A percentile compares a stretch with the other conserved stretches of the same genome.
phyloP scores from a whole-genome alignment of 2,329 filamentous ascomycete genomes.

The Cladosporium austrohemisphaericum region DNA sequence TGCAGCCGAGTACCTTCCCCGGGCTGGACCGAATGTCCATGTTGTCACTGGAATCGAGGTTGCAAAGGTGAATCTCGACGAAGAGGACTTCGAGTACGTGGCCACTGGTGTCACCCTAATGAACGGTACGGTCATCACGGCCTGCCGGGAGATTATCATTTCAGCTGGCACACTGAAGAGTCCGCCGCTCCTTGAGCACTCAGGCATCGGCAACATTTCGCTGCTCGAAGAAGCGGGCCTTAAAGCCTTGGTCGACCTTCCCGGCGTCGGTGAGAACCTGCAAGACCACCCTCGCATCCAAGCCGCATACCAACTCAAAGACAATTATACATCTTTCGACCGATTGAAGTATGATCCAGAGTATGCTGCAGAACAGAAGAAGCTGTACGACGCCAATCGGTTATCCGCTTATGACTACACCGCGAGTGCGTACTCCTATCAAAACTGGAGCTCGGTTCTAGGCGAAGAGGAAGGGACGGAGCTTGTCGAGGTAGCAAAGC shows the following conservation, averaged over 20 bases:
- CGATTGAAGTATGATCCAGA: slow-evolving; percentile 19
- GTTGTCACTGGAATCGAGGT: too few relatives aligned
- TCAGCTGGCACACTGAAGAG: slow-evolving; percentile 56
- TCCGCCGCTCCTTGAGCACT: slow-evolving; percentile 59
- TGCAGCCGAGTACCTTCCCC: too few relatives aligned
- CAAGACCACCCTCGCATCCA: slow-evolving; percentile 28
- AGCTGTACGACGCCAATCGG: slow-evolving; percentile 33
- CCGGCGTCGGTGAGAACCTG: slow-evolving; percentile 53
- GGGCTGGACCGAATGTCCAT: slow-evolving; percentile 50
- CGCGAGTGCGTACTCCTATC: slow-evolving; percentile 38
- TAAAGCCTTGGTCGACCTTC: slow-evolving; percentile 44
- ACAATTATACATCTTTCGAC: too few relatives aligned
- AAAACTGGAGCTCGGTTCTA: too few relatives aligned
- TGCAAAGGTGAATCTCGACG: too few relatives aligned
- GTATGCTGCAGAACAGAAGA: slow-evolving; percentile 39
- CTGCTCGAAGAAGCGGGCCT: slow-evolving; percentile 49
- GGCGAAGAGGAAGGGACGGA: too few relatives aligned
- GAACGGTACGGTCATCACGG: slow-evolving; percentile 33
- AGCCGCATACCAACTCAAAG: slow-evolving; percentile 6
- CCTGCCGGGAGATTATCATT: slow-evolving; percentile 42
- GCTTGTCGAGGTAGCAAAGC: too few relatives aligned
- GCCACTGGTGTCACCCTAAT: slow-evolving; percentile 22
- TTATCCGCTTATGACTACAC: slow-evolving; percentile 40
- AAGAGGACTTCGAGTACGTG: too few relatives aligned
- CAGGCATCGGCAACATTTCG: slow-evolving; percentile 53